Conservation (phyloP, 805 yeast species). For the Candida railenensis region DNA sequence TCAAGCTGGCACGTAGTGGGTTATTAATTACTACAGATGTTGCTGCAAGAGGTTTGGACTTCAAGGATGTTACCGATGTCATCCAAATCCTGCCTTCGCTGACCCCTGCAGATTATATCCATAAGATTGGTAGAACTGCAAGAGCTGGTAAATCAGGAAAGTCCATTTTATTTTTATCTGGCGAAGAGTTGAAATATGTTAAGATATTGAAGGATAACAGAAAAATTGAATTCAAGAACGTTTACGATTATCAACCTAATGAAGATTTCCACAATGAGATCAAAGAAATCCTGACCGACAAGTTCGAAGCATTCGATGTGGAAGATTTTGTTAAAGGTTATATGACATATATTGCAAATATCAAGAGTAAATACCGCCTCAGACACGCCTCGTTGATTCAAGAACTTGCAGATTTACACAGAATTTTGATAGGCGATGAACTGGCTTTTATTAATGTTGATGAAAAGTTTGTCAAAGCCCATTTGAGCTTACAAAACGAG, state of each 20-base stretch:
- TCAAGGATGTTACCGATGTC: constrained; percentile 84
- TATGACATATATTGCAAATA: constrained; percentile 28
- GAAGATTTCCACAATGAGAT: constrained; percentile 16
- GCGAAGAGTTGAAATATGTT: constrained; percentile 57
- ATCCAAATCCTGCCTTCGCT: constrained; percentile 78
- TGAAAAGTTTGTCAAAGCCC: not conserved
- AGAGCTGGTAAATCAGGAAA: constrained; percentile 83
- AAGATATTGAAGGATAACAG: constrained; percentile 45
- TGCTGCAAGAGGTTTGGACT: constrained; percentile 96
- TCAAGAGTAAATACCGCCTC: constrained; percentile 19
- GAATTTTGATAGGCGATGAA: constrained; percentile 18
- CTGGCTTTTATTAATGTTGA: constrained; percentile 13
- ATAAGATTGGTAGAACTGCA: constrained; percentile 95
- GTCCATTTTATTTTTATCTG: constrained; percentile 59
- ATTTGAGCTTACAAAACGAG: not conserved
- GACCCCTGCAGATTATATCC: constrained; percentile 78
- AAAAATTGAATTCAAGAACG: constrained; percentile 54
- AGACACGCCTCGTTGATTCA: constrained; percentile 23
- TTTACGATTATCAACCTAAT: constrained; percentile 35
- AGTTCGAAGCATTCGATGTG: constrained; percentile 14
- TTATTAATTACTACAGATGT: constrained; percentile 85
- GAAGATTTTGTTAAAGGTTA: constrained; percentile 24
- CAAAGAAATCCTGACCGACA: constrained; percentile 12
- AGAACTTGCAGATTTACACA: constrained; percentile 28
- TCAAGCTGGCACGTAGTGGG: constrained; percentile 43